These are phyloP conservation scores for Eremochloa ophiuroides DNA, from an alignment of 176 grass and related monocot species.

Conservation along the genomic window DNA sequence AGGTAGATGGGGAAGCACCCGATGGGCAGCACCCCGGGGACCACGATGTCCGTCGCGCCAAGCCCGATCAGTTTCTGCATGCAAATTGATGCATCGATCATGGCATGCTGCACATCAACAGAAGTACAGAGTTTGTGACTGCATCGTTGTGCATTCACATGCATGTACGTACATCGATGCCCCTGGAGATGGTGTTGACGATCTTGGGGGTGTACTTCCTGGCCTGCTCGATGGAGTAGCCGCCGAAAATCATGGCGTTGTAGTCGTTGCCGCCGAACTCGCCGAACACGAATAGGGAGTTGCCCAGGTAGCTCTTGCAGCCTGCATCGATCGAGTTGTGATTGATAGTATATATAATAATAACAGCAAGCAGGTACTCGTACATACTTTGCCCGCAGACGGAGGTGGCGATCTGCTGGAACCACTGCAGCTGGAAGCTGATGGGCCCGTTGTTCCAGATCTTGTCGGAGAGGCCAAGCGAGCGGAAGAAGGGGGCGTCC, in stretches of 20 bases:
- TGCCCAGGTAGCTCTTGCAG: conserved; percentile 41
- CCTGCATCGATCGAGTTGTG: too few species aligned
- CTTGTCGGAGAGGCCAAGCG: conserved; percentile 40
- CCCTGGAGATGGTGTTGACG: conserved; percentile 35
- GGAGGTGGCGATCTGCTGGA: conserved; percentile 40
- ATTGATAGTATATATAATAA: too few species aligned
- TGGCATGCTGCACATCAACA: too few species aligned
- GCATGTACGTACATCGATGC: conserved; percentile 38
- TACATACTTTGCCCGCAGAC: conserved; percentile 51
- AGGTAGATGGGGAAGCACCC: conserved; percentile 78
- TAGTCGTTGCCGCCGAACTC: conserved; percentile 76
- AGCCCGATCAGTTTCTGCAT: conserved; percentile 48
- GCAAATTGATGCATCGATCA: conserved; percentile 14
- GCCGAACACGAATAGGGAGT: conserved; percentile 53
- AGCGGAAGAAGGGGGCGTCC: conserved; percentile 51
- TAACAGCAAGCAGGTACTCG: too few species aligned
- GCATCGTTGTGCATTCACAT: too few species aligned
- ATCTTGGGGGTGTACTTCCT: conserved; percentile 45
- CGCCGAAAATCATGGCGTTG: conserved; percentile 56
- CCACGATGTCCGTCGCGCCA: conserved; percentile 52
- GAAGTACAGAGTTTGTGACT: too few species aligned
- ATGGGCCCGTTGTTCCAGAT: conserved; percentile 76
- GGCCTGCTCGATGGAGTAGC: conserved; percentile 31
- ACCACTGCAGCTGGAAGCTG: conserved; percentile 63
- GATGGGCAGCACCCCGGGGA: conserved; percentile 54